phyloP scores from a whole-genome alignment of 345 rosid species.

The Hirschfeldia incana region DNA sequence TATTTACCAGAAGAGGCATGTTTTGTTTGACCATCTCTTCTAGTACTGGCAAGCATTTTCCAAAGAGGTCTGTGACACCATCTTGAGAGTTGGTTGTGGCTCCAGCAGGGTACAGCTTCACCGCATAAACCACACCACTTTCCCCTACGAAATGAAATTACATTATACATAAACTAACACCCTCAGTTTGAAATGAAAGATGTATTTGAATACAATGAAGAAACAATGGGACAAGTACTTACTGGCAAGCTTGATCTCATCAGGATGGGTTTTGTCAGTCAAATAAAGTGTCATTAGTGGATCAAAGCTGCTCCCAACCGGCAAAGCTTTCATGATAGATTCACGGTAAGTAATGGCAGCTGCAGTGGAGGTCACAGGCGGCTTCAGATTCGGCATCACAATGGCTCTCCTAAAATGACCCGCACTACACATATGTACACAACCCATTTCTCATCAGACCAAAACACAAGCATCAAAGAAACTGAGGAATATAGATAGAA shows the following conservation, averaged over 20 bases:
- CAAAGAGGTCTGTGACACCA: constrained; percentile 90
- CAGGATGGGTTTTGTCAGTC: constrained; percentile 78
- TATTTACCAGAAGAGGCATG: constrained; percentile 84
- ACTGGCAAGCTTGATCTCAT: constrained; percentile 94
- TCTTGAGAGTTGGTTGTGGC: constrained; percentile 98
- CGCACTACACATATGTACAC: constrained; percentile 49
- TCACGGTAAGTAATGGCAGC: constrained; percentile 72
- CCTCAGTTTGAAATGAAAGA: background rate
- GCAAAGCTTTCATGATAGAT: constrained; percentile 64
- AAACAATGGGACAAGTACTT: constrained; percentile 26
- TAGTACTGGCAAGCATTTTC: constrained; percentile 82
- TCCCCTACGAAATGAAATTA: constrained; percentile 45
- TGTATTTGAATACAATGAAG: background rate
- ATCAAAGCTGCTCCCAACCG: constrained; percentile 55
- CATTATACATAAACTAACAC: constrained; percentile 7
- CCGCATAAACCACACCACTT: constrained; percentile 85
- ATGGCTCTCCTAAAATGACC: constrained; percentile 76
- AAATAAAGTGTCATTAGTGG: constrained; percentile 98
- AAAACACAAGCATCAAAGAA: constrained; percentile 1
- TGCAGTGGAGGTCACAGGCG: constrained; percentile 75
- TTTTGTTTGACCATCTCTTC: constrained; percentile 85
- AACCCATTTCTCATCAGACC: constrained; percentile 19
- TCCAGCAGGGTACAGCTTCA: constrained; percentile 96
- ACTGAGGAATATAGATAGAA: background rate
- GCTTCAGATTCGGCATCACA: constrained; percentile 94